These are phyloP conservation scores for Aspergillus sp. DNA, from an alignment of 2,329 filamentous ascomycete species.

Conservation along the genomic window DNA sequence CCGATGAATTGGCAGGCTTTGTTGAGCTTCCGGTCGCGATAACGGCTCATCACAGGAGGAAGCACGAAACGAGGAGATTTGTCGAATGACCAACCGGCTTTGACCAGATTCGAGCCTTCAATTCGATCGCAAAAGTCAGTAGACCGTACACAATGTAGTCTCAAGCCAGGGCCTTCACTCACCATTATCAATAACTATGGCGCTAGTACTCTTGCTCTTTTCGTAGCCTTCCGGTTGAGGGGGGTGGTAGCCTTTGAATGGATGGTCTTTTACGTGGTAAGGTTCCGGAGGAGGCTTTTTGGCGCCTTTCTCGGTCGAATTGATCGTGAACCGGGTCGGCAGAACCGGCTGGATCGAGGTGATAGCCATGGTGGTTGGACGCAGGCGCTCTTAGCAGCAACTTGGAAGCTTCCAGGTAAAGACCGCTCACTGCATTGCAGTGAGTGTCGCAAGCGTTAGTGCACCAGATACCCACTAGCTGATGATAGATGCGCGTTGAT, in stretches of 20 bases:
- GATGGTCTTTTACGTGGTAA: slow-evolving; percentile 59
- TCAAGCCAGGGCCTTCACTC: slow-evolving; percentile 17
- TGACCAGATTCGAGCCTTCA: slow-evolving; percentile 82
- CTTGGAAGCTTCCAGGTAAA: slow-evolving; percentile 20
- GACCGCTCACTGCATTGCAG: slow-evolving; percentile 25
- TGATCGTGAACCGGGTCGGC: slow-evolving; percentile 42
- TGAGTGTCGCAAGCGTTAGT: slow-evolving; percentile 6
- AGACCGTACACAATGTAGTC: neutral
- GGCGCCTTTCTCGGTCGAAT: slow-evolving; percentile 49
- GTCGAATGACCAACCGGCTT: slow-evolving; percentile 96
- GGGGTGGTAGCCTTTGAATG: slow-evolving; percentile 61
- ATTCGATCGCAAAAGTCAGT: neutral
- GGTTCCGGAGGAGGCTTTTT: slow-evolving; percentile 58
- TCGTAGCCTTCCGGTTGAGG: slow-evolving; percentile 69
- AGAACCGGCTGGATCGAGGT: slow-evolving; percentile 41
- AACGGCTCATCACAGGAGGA: slow-evolving; percentile 90
- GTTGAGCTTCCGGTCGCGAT: slow-evolving; percentile 88
- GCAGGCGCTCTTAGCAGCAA: slow-evolving; percentile 25
- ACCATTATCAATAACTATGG: slow-evolving; percentile 99
- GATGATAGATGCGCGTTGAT: neutral
- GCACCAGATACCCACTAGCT: neutral
- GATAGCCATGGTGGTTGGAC: slow-evolving; percentile 45
- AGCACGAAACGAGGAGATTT: slow-evolving; percentile 74
- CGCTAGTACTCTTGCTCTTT: slow-evolving; percentile 66
- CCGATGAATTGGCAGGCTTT: slow-evolving; percentile 92